Conservation (phyloP, 495 filamentous ascomycete genomes). For the Tuber magnatum region DNA sequence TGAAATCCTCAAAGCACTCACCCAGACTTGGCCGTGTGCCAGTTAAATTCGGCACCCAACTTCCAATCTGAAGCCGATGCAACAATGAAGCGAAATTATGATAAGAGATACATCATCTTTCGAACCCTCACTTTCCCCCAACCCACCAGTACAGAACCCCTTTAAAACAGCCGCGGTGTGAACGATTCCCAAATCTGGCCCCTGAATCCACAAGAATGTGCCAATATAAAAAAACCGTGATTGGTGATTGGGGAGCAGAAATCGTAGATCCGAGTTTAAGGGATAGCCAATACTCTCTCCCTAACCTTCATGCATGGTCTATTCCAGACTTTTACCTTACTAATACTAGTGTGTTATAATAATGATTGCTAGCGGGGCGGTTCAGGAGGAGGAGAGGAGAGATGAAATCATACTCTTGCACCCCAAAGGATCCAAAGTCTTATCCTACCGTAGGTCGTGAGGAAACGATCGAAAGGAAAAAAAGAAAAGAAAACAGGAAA, state of each 20-base stretch:
- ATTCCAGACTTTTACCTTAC: background rate
- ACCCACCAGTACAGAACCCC: background rate
- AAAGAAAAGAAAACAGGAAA: background rate
- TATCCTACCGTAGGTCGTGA: background rate
- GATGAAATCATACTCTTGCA: no score
- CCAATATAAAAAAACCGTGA: background rate
- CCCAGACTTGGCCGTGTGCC: background rate
- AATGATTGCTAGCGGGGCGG: background rate
- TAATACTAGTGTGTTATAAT: background rate
- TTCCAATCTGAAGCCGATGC: background rate
- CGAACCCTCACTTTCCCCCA: background rate
- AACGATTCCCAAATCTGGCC: background rate
- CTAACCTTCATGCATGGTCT: background rate
- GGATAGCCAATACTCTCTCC: background rate
- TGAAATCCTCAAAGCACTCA: slow-evolving; percentile 4
- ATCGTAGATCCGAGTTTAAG: background rate
- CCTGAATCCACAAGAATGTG: background rate
- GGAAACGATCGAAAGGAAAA: background rate
- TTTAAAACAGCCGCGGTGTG: background rate
- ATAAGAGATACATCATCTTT: background rate
- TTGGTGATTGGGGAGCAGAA: background rate
- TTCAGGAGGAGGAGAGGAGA: background rate
- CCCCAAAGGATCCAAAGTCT: background rate
- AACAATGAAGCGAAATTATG: background rate
- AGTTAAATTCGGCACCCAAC: background rate